Percentiles rank a stretch among this genome's conserved stretches.
Conservation (phyloP, 139 green algal species). For the Yamagishiella unicocca region DNA sequence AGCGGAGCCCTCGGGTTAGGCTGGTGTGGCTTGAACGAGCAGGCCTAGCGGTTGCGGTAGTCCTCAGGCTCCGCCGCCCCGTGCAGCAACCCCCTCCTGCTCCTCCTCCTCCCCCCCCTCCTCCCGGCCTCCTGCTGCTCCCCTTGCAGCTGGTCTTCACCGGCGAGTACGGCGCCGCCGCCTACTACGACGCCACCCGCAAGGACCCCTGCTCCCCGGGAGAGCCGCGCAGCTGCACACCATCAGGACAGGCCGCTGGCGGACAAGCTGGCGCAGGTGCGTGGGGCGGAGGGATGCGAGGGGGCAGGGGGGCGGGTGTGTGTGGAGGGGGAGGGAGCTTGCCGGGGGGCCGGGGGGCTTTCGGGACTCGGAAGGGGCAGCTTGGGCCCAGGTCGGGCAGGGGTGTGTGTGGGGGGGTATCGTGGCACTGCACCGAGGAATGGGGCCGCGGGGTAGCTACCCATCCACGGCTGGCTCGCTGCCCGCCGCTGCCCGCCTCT, state of each 20-base stretch:
- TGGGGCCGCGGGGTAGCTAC: not conserved
- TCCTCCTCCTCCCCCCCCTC: not conserved
- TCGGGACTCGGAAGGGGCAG: not conserved
- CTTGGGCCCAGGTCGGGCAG: too few species aligned
- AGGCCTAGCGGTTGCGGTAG: not conserved
- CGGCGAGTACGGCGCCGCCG: not conserved
- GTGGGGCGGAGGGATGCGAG: not conserved
- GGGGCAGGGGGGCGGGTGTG: too few species aligned
- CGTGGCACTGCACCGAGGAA: not conserved
- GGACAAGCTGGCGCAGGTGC: constrained; percentile 55
- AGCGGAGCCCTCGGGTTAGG: too few species aligned
- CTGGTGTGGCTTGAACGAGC: not conserved
- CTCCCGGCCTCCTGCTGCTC: not conserved
- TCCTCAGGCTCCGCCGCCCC: not conserved
- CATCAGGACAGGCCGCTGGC: constrained; percentile 45
- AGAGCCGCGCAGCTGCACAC: not conserved
- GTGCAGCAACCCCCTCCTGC: not conserved
- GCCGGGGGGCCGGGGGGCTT: not conserved
- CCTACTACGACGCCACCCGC: constrained; percentile 35
- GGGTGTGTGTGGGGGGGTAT: not conserved
- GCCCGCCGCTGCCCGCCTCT: too few species aligned
- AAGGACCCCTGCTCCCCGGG: constrained; percentile 24
- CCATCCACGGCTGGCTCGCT: not conserved
- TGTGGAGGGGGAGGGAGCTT: too few species aligned
- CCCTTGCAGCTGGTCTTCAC: constrained; percentile 18